A percentile compares a stretch with the other conserved stretches of the same genome.
phyloP scores from a whole-genome alignment of 2,329 filamentous ascomycete species.

The Alternaria angustiovoidea region DNA sequence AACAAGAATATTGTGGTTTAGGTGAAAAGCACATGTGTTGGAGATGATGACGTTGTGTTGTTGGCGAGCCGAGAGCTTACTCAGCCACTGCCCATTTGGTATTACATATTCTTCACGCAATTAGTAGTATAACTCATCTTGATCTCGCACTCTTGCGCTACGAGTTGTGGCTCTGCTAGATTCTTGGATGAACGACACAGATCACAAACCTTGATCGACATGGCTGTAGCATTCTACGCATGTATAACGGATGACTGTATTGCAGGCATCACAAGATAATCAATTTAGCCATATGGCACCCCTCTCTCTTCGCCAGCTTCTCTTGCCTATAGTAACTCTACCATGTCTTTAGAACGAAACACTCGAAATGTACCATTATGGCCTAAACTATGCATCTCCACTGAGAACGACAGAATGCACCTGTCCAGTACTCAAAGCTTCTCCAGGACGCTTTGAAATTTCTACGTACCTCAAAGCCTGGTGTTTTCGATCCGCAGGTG shows the following conservation, averaged over 20 bases:
- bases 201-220: neutral
- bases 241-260: neutral
- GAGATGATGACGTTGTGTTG: neutral
- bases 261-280: neutral
- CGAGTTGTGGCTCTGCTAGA: neutral
- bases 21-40: neutral
- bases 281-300: neutral
- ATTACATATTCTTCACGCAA: neutral
- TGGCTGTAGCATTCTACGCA: neutral
- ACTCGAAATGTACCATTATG: neutral
- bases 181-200: too few relatives aligned
- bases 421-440: neutral
- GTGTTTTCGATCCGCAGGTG: neutral
- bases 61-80: conserved; percentile 4
- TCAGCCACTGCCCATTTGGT: neutral
- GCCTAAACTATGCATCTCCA: neutral
- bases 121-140: neutral
- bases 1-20: neutral
- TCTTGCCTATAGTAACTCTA: neutral
- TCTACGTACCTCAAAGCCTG: neutral
- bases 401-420: neutral
- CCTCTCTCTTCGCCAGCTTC: neutral
- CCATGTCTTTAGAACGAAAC: neutral
- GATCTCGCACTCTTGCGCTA: neutral
- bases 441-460: neutral